Conservation (phyloP, 179 eudicot genomes). For the Actinidia chinensis region DNA sequence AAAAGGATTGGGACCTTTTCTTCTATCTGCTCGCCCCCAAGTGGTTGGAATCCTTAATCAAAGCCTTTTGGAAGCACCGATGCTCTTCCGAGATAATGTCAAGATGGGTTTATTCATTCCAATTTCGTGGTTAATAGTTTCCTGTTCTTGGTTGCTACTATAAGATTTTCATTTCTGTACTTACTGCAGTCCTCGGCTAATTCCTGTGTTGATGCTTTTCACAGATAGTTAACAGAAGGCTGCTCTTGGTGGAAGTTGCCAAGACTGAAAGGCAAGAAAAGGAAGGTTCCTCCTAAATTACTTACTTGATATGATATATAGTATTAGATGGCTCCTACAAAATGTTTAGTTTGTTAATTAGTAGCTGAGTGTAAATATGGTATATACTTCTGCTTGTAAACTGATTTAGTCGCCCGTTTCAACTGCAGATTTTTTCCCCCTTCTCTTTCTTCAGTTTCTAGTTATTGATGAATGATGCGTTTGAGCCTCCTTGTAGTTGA, state of each 20-base stretch:
- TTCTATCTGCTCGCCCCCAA: no score
- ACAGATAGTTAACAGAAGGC: constrained; percentile 45
- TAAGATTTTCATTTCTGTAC: not conserved
- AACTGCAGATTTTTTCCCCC: not conserved
- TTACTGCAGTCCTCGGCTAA: constrained; percentile 4
- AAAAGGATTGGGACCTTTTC: not conserved
- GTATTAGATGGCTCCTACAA: constrained; percentile 4
- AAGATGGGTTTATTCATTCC: no score
- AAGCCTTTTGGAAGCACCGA: not conserved
- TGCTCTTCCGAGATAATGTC: not conserved
- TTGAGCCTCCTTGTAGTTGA: not conserved
- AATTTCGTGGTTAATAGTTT: not conserved
- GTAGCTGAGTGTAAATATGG: not conserved
- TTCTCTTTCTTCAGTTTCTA: not conserved
- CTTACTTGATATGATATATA: not conserved
- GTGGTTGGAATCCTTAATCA: not conserved
- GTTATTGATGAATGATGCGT: not conserved
- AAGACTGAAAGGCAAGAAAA: constrained; percentile 21
- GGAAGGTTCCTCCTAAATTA: not conserved
- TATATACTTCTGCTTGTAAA: not conserved
- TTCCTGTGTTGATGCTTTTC: not conserved
- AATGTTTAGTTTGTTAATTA: not conserved
- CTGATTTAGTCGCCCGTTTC: not conserved
- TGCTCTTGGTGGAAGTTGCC: constrained; percentile 51
- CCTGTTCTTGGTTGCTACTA: not conserved